phyloP scores from a whole-genome alignment of 441 rosid species.

The Populus trichocarpa region DNA sequence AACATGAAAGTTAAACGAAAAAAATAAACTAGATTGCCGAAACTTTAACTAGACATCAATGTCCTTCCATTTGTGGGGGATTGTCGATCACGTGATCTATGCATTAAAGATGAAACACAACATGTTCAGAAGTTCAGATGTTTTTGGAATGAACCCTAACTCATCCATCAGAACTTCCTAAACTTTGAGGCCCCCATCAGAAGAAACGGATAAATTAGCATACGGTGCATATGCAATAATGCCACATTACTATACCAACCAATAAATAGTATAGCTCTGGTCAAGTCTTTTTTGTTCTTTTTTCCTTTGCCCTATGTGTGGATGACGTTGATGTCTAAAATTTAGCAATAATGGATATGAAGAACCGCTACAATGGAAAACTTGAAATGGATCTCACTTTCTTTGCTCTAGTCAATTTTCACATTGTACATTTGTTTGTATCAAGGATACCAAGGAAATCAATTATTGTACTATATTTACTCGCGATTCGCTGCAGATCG shows the following conservation, averaged over 20 bases:
- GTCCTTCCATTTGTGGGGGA: not conserved
- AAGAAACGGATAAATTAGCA: not conserved
- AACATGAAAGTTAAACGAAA: no score
- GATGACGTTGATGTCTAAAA: not conserved
- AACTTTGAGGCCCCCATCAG: not conserved
- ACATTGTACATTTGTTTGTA: no score
- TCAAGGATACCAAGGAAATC: no score
- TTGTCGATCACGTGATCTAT: not conserved
- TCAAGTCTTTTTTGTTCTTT: no score
- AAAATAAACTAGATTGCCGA: not conserved
- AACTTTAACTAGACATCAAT: not conserved
- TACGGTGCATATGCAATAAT: not conserved
- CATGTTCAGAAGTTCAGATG: not conserved
- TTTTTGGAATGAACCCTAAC: no score
- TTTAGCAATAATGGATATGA: not conserved
- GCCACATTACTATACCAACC: not conserved
- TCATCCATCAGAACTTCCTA: no score
- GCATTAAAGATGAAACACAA: not conserved
- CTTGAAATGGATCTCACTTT: not conserved
- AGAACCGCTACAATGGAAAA: no score
- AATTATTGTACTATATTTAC: no score
- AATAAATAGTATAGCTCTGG: not conserved
- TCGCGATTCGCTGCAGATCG: fast-evolving
- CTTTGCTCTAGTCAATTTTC: no score
- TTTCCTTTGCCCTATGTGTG: not conserved